These are phyloP conservation scores for Cyclanthera cordifolia DNA, from an alignment of 306 rosid species.

Conservation along the genomic window DNA sequence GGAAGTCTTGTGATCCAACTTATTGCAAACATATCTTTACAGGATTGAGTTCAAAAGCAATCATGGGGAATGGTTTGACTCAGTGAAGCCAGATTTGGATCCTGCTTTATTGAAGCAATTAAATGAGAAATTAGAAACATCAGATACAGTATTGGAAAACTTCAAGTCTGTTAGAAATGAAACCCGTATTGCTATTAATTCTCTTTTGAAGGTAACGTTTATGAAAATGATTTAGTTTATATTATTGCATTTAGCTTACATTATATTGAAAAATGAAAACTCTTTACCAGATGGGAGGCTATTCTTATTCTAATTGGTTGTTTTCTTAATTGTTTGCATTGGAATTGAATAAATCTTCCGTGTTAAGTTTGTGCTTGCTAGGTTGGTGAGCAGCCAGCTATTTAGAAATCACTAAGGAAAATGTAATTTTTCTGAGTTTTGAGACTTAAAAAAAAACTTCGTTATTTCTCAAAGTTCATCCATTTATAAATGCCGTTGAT, in stretches of 20 bases:
- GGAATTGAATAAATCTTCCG: background rate
- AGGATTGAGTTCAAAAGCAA: constrained; percentile 60
- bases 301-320: background rate
- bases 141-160: constrained; percentile 43
- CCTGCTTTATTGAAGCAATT: constrained; percentile 40
- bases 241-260: background rate
- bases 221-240: background rate
- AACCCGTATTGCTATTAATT: constrained; percentile 51
- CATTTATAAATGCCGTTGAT: background rate
- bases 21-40: constrained; percentile 3
- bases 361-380: background rate
- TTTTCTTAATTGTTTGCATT: background rate
- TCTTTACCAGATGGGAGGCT: background rate
- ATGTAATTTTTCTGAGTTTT: background rate
- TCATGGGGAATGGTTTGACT: constrained; percentile 63
- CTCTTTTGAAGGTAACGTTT: constrained; percentile 65
- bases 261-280: background rate
- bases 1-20: background rate
- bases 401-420: background rate
- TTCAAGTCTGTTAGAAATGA: constrained; percentile 57
- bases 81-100: constrained; percentile 58
- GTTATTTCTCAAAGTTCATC: background rate
- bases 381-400: background rate
- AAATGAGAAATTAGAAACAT: constrained; percentile 34
- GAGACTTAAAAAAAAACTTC: background rate